phyloP scores from a whole-genome alignment of 331 rosid species.

The Quercus phellos region DNA sequence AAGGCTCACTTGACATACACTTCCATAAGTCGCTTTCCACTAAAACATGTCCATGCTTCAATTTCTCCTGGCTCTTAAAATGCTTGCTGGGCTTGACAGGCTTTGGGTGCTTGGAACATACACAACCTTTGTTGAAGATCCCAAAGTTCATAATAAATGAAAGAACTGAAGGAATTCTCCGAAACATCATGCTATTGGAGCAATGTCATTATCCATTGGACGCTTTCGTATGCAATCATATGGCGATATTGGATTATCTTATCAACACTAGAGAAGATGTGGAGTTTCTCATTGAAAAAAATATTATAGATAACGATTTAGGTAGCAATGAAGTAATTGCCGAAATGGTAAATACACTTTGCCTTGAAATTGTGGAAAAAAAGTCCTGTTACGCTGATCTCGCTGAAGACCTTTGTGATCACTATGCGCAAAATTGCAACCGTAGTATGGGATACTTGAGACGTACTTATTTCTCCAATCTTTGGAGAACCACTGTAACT shows the following conservation, averaged over 20 bases:
- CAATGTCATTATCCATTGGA: conserved; percentile 24
- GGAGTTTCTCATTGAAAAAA: conserved; percentile 10
- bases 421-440: conserved; percentile 22
- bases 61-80: not conserved
- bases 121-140: not conserved
- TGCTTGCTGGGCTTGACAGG: conserved; percentile 33
- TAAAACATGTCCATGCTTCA: not conserved
- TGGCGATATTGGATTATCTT: conserved; percentile 5
- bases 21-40: not conserved
- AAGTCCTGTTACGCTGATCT: not conserved
- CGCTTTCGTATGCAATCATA: conserved; percentile 10
- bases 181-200: conserved; percentile 21
- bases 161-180: not conserved
- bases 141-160: not conserved
- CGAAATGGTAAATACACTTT: conserved; percentile 7
- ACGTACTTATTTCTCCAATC: conserved; percentile 22
- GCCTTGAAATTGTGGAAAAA: not conserved
- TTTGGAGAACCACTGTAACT: conserved; percentile 35
- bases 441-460: conserved; percentile 19
- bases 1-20: not conserved
- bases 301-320: not conserved
- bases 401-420: not conserved
- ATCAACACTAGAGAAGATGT: conserved; percentile 4
- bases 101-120: conserved; percentile 14
- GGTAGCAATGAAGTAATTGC: conserved; percentile 9